Conservation (phyloP, 2,329 filamentous ascomycete species). For the Thyridium curvatum region DNA sequence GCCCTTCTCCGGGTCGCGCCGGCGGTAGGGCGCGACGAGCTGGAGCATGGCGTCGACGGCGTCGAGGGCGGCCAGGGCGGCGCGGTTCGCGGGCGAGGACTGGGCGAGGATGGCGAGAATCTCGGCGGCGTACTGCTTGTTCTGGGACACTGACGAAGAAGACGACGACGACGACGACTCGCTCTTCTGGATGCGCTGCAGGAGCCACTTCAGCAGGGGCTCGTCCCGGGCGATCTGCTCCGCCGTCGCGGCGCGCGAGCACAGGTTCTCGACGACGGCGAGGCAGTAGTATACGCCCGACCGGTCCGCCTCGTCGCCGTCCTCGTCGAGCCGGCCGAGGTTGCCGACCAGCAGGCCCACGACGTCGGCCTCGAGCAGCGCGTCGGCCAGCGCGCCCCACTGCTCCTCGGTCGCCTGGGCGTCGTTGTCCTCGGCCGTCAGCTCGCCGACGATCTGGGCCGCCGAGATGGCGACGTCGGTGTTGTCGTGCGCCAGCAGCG, state of each 20-base stretch:
- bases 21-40: slow-evolving; percentile 77
- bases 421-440: slow-evolving; percentile 88
- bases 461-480: slow-evolving; percentile 92
- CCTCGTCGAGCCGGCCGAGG: slow-evolving; percentile 73
- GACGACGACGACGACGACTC: too few species aligned
- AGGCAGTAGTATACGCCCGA: slow-evolving; percentile 83
- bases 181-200: slow-evolving; percentile 33
- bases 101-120: slow-evolving; percentile 85
- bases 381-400: slow-evolving; percentile 71
- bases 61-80: slow-evolving; percentile 56
- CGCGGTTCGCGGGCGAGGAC: slow-evolving; percentile 60
- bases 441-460: slow-evolving; percentile 81
- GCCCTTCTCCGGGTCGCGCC: slow-evolving; percentile 77
- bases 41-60: slow-evolving; percentile 77
- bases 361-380: slow-evolving; percentile 61
- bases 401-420: slow-evolving; percentile 71
- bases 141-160: slow-evolving; percentile 65
- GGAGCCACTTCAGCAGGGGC: slow-evolving; percentile 45
- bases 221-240: slow-evolving; percentile 67
- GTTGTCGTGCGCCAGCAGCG: slow-evolving; percentile 87
- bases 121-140: slow-evolving; percentile 93
- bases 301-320: slow-evolving; percentile 61
- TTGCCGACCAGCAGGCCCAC: slow-evolving; percentile 71
- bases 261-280: slow-evolving; percentile 77
- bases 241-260: slow-evolving; percentile 59